Base-by-base conservation (phyloP, 306 rosid genomes). In the Casuarina cunninghamiana region DNA sequence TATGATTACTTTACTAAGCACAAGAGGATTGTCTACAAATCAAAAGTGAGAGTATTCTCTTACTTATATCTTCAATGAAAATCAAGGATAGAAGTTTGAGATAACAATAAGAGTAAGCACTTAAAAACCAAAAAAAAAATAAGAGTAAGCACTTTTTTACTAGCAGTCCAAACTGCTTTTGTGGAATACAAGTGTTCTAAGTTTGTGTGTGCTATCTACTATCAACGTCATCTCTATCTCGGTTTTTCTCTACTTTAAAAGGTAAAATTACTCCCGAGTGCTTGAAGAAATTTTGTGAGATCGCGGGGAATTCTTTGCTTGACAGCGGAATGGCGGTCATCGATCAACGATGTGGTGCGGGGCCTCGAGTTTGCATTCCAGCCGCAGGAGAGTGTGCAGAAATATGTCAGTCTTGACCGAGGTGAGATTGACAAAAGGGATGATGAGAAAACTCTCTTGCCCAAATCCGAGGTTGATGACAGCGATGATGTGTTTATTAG, bases 291-390 rank as follows among this genome's bases (percentile, higher is more conserved):
- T 65, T 12, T 39, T 44, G 44, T 5, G 71, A 65, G 26, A 13
- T 65, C 5, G 71, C 71, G 13, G 2, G 17, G 45, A 65, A 13
- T 65, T 65, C 48, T 65, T 65, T 65, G 71, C 71, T 65, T 65
- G 71, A 65, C 71, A 65, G 16, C 7, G 71, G 71, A 65, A 37
- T 42, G 2, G 32, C 48, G 71, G 26, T 48, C 71, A 17, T 65
- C 71, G 11, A 65, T 65, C 48, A 65, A 65, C 8, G 71, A 65
- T 15, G 71, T 65, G 11, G 46, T 38, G 70, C 41, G 70, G 70
- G 41, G 70, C 46, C 70, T 65, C 16, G 70, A 65, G 48, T 65
- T 65, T 4, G 45, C 70, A 16, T 65, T 65, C 12, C 70, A 65
- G 0, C 41, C 41, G 12, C 70, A 65, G 7, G 70, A 65, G 70